phyloP scores from a whole-genome alignment of 176 grass and related monocot genomes.

The Raddia distichophylla region DNA sequence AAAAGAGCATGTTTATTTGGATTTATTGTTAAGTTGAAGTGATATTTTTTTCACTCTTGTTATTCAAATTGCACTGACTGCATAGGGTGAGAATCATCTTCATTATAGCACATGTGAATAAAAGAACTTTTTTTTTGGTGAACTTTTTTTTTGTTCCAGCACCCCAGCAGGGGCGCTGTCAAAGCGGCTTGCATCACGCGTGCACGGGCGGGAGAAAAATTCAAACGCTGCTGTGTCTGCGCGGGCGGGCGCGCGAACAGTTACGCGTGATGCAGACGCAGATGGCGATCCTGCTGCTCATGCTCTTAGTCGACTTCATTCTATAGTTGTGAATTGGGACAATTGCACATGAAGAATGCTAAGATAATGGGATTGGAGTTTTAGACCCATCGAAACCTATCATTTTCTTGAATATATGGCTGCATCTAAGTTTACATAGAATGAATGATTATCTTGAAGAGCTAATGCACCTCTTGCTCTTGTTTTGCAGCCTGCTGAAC shows the following conservation, averaged over 20 bases:
- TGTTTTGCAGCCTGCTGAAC: conserved; percentile 72
- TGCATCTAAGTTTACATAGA: conserved; percentile 1
- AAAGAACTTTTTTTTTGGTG: background rate
- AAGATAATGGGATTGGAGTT: background rate
- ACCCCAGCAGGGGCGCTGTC: no score
- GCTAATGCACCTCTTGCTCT: conserved; percentile 21
- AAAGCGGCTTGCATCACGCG: no score
- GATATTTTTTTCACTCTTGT: background rate
- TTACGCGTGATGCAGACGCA: no score
- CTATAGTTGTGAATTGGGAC: conserved; percentile 4
- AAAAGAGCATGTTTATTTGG: background rate
- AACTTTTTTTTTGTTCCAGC: background rate
- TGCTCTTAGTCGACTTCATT: background rate
- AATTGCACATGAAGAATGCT: background rate
- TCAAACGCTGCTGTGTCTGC: no score
- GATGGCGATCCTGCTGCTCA: no score
- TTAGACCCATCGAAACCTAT: background rate
- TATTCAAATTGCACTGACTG: background rate
- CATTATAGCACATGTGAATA: conserved; percentile 12
- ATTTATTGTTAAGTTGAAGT: background rate
- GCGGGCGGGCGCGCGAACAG: no score
- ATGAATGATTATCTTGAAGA: background rate
- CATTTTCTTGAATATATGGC: background rate
- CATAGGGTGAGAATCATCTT: background rate
- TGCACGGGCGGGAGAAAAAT: no score